Evolutionary conservation across 768 basidiomycete genomes (phyloP), one percentile per base, ranked within the genome.

Genomic region (Auricularia sp.): DNA sequence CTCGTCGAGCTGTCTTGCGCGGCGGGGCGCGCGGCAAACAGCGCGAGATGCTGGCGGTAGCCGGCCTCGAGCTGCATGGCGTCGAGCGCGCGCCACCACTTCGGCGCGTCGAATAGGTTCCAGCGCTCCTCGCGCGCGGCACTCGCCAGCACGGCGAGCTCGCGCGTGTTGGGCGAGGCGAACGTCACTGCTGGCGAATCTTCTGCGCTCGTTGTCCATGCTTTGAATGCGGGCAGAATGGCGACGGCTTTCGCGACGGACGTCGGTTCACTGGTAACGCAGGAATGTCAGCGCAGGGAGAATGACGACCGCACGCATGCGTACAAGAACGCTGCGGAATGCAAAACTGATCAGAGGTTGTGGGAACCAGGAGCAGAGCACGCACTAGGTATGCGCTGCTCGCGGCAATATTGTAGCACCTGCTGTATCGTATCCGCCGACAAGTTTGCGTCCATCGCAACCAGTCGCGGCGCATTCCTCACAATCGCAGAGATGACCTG

Each of bases 101-200:
- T 68, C 3, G 78, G 74, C 65, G 83, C 80, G 2, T 83, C 77
- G 61, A 81, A 83, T 5, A 89, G 72, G 64, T 80, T 79, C 29
- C 29, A 29, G 29, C 29, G 29, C 16, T 81, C 80, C 12, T 78
- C 72, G 60, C 74, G 73, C 7, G 81, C 81, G 61, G 80, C 74
- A 34, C 79, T 3, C 62, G 23, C 33, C 43, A 74, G 7, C 77
- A 83, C 77, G 42, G 75, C 68, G 10, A 98, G 81, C 74, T 99
- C 97, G 29, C 89, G 74, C 34, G 87, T 72, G 74, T 99, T 99
- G 0, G 97, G 97, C 0, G 95, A 89, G 58, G 86, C 81, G 68
- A 86, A 91, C 2, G 86, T 77, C 58, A 97, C 76, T 2, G 86
- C 83, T 3, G 85, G 71, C 56, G 68, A 69, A 6, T 67, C 64